Evolutionary conservation across 1,284 basidiomycete species (phyloP).

Genomic region (Prillingera fragicola): DNA sequence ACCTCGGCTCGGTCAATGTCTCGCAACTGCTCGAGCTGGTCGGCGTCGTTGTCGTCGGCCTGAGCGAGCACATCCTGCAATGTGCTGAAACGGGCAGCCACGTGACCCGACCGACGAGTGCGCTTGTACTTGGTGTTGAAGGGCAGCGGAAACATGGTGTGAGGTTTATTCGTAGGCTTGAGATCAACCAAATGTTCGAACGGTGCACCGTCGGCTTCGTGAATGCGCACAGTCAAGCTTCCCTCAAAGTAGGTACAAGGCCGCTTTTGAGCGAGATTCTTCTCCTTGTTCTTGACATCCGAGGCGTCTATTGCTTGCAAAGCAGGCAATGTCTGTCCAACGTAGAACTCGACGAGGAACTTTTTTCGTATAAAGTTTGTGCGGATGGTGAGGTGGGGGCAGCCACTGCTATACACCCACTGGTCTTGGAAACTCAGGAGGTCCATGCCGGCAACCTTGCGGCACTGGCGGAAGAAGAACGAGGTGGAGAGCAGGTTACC

Average conservation of each 20-base stretch:
- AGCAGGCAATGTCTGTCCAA: slow-evolving; percentile 81
- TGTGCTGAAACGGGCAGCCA: slow-evolving; percentile 72
- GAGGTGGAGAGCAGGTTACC: slow-evolving; percentile 84
- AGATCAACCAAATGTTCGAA: slow-evolving; percentile 98
- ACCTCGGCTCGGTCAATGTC: slow-evolving; percentile 73
- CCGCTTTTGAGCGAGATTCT: slow-evolving; percentile 60
- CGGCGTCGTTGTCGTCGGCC: slow-evolving; percentile 80
- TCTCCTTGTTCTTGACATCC: slow-evolving; percentile 19
- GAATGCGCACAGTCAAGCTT: slow-evolving; percentile 96
- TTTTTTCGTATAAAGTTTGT: slow-evolving; percentile 96
- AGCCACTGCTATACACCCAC: slow-evolving; percentile 98
- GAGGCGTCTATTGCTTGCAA: slow-evolving; percentile 26
- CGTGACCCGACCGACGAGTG: slow-evolving; percentile 63
- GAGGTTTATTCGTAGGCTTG: slow-evolving; percentile 64
- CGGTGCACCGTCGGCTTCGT: slow-evolving; percentile 97
- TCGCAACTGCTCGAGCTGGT: slow-evolving; percentile 71
- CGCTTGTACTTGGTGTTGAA: slow-evolving; percentile 99
- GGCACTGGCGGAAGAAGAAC: slow-evolving; percentile 82
- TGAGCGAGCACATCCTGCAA: slow-evolving; percentile 88
- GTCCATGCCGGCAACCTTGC: slow-evolving; percentile 89
- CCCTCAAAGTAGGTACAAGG: slow-evolving; percentile 82
- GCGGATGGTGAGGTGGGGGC: slow-evolving; percentile 81
- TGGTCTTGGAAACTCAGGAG: slow-evolving; percentile 87
- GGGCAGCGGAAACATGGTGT: slow-evolving; percentile 91
- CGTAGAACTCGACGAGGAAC: slow-evolving; percentile 93